Evolutionary conservation across 495 filamentous ascomycete genomes (phyloP), one percentile per base, ranked within the genome.

Genomic region (Cenococcum geophilum): DNA sequence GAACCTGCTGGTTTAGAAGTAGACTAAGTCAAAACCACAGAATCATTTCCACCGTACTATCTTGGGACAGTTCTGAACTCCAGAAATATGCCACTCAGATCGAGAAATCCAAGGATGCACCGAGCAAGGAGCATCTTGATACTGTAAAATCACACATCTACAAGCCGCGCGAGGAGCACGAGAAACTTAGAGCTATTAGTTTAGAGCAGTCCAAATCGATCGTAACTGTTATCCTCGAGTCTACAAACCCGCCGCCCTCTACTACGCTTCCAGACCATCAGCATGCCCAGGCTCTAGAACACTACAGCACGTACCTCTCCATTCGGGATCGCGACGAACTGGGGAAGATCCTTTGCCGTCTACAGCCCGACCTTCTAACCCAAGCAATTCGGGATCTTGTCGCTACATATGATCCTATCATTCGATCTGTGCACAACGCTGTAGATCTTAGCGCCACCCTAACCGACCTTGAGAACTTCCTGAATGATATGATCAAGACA

Each of bases 281-380:
- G 45, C 83, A 87, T 61, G 69, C 70, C 1, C 75, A 76, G 27
- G 82, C 80, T 14, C 71, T 81, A 22, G 82, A 87, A 43, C 87
- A 85, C 63, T 78, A 84, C 62, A 73, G 78, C 8, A 75, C 81
- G 6, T 72, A 79, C 40, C 76, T 87, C 23, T 78, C 80, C 0
- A 79, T 85, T 50, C 76, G 81, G 45, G 85, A 88, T 66, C 79
- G 85, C 1, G 78, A 87, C 34, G 76, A 82, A 59, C 78, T 88
- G 16, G 75, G 78, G 21, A 75, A 78, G 16, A 75, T 78, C 0
- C 67, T 87, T 20, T 87, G 85, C 65, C 77, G 76, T 20, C 73
- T 77, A 47, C 75, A 71, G 25, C 85, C 85, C 1, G 85, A 88
- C 61, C 73, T 82, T 4, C 75, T 85, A 4, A 87, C 84, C 1